Base-by-base conservation (phyloP, 2,329 filamentous ascomycete species). In the Thelonectria blattea region DNA sequence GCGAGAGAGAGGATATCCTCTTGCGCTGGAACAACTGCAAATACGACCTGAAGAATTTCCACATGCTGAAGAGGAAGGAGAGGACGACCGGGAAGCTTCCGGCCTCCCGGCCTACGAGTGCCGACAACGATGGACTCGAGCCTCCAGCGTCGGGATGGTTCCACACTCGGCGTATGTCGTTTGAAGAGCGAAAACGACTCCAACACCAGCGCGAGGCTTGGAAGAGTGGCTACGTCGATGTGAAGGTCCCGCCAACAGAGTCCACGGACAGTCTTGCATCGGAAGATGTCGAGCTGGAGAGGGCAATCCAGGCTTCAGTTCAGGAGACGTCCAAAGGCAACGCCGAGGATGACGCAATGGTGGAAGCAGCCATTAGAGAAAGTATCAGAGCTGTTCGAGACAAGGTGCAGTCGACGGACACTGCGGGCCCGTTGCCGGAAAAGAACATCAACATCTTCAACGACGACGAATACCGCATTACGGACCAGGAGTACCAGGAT, bases 351-450 rank as follows among this genome's bases (percentile, higher is more conserved):
- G 92, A 95, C 69, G 82, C 82, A 20, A 80, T 85, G 60, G 82
- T 96, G 49, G 91, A 93, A 71, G 81, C 85, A 18, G 91, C 91
- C 1, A 90, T 96, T 52, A 83, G 90, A 14, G 87, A 90, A 5
- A 92, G 89, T 63, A 81, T 95, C 15, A 79, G 78, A 14, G 87
- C 91, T 37, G 76, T 84, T 63, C 77, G 70, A 12, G 63, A 75
- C 17, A 62, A 64, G 27, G 72, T 67, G 4, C 69, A 68, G 47
- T 61, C 73, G 9, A 67, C 66, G 1, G 70, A 73, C 15, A 64
- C 70, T 1, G 66, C 71, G 12, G 41, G 62, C 18, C 67, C 63
- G 1, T 55, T 68, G 45, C 65, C 69, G 22, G 64, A 70, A 30
- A 73, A 73, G 50, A 65, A 75, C 17, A 60, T 66, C 3, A 71